Conservation (phyloP, 179 eudicot genomes). For the Beta corolliflora region DNA sequence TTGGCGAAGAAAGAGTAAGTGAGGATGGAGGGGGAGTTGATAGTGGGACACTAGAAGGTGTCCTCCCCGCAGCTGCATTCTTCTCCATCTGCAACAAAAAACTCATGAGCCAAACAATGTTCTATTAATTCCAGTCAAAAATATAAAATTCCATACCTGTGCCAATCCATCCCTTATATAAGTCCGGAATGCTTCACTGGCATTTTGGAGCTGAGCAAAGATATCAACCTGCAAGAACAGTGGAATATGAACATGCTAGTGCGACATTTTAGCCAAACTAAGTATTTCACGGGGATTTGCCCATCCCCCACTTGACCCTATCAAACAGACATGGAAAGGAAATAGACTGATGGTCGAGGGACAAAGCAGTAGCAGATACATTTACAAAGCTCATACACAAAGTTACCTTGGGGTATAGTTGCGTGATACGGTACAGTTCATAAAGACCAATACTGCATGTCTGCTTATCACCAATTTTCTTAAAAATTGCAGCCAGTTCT, state of each 20-base stretch:
- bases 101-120: background rate
- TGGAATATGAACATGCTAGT: background rate
- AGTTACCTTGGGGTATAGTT: slow-evolving; percentile 85
- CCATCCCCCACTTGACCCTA: background rate
- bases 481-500: slow-evolving; percentile 96
- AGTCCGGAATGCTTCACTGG: slow-evolving; percentile 97
- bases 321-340: background rate
- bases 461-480: slow-evolving; percentile 98
- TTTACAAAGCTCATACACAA: background rate
- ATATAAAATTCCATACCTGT: slow-evolving; percentile 54
- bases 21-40: slow-evolving; percentile 94
- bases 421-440: slow-evolving; percentile 90
- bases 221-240: slow-evolving; percentile 72
- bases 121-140: background rate
- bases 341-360: background rate
- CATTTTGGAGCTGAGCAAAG: slow-evolving; percentile 95
- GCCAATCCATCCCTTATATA: slow-evolving; percentile 96
- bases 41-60: slow-evolving; percentile 87
- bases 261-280: background rate
- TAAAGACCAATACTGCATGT: slow-evolving; percentile 95
- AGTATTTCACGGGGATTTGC: background rate
- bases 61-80: slow-evolving; percentile 96
- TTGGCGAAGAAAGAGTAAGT: slow-evolving; percentile 71
- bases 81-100: slow-evolving; percentile 77
- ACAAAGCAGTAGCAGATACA: background rate